Evolutionary conservation across 305 asterid species (phyloP).

Genomic region (Fraxinus ornus): DNA sequence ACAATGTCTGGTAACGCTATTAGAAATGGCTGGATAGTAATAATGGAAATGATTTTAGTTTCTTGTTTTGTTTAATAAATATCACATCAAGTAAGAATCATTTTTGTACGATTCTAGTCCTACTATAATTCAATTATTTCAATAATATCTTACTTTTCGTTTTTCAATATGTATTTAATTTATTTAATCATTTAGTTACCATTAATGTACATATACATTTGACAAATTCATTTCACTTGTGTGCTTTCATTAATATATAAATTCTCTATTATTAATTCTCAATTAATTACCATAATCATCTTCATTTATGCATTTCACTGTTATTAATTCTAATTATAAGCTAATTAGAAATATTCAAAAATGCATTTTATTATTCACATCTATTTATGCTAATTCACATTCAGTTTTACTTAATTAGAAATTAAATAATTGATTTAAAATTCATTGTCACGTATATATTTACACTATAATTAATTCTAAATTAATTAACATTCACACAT

Average conservation of each 20-base stretch:
- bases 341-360: no score
- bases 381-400: no score
- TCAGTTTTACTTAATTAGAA: not conserved
- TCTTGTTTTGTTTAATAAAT: not conserved
- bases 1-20: not conserved
- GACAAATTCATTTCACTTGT: no score
- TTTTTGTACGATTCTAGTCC: not conserved
- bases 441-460: not conserved
- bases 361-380: no score
- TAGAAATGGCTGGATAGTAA: not conserved
- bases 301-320: no score
- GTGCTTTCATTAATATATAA: no score
- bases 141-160: not conserved
- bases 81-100: not conserved
- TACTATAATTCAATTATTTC: not conserved
- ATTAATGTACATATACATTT: no score
- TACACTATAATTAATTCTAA: not conserved
- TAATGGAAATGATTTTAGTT: not conserved
- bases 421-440: no score
- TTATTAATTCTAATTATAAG: no score
- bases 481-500: not conserved
- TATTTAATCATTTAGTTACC: no score
- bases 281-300: no score
- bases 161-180: not conserved
- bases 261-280: no score